A percentile compares a stretch with the other conserved stretches of the same genome.
These are phyloP conservation scores for Hypoxylon sp. DNA, from an alignment of 2,329 filamentous ascomycete genomes.

Conservation along the genomic window DNA sequence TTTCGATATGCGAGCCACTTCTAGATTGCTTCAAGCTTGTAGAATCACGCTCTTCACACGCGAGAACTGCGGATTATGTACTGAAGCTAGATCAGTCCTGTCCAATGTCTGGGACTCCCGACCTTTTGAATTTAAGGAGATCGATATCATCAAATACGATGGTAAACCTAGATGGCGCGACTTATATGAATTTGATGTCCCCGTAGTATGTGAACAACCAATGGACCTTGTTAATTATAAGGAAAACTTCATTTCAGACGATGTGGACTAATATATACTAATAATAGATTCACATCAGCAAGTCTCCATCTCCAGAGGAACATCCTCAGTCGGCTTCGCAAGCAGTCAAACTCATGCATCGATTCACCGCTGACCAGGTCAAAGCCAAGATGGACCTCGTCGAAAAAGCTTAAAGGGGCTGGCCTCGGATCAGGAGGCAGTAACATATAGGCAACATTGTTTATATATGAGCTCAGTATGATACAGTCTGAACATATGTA, in stretches of 20 bases:
- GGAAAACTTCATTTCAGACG: not conserved
- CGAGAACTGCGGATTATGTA: slow-evolving; percentile 78
- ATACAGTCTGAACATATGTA: not conserved
- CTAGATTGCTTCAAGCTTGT: slow-evolving; percentile 66
- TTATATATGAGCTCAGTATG: not conserved
- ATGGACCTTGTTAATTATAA: too few species aligned
- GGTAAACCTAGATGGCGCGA: slow-evolving; percentile 74
- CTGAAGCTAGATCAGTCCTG: slow-evolving; percentile 76
- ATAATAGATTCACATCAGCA: slow-evolving; percentile 73
- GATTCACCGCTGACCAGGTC: slow-evolving; percentile 78
- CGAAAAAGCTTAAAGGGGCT: slow-evolving; percentile 47
- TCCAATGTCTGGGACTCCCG: slow-evolving; percentile 76
- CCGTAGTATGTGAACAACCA: slow-evolving; percentile 71
- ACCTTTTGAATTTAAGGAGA: slow-evolving; percentile 77
- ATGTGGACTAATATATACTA: slow-evolving; percentile 5
- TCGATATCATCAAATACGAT: slow-evolving; percentile 76
- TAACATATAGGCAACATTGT: not conserved
- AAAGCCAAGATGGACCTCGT: slow-evolving; percentile 76
- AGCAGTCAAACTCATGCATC: slow-evolving; percentile 82
- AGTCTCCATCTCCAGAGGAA: slow-evolving; percentile 65
- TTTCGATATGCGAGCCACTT: slow-evolving; percentile 65
- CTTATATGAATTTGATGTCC: slow-evolving; percentile 85
- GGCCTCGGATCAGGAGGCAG: not conserved
- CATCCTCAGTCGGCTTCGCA: slow-evolving; percentile 68
- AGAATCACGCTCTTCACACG: slow-evolving; percentile 84